These are phyloP conservation scores for Rubia yunnanensis DNA, from an alignment of 257 asterid species.

Conservation along the genomic window DNA sequence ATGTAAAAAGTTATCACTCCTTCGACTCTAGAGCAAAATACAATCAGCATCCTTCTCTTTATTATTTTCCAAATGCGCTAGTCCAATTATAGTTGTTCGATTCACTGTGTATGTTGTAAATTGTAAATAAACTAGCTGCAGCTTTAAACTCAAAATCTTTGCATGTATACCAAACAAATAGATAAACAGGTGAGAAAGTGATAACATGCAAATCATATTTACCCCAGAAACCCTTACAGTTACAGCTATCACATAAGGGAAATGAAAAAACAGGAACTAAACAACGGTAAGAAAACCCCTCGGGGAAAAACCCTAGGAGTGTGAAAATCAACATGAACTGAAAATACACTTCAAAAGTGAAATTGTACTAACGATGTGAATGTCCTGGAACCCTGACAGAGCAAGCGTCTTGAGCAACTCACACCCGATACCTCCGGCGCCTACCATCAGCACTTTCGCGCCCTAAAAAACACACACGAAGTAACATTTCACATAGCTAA, in stretches of 20 bases:
- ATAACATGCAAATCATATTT: not conserved
- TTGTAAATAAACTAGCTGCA: not conserved
- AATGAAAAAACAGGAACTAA: not conserved
- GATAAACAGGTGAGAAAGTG: not conserved
- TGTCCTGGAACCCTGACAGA: constrained; percentile 78
- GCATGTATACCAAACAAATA: not conserved
- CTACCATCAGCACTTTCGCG: constrained; percentile 93
- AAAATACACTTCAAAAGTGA: not conserved
- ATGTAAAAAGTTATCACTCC: not conserved
- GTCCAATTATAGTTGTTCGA: not conserved
- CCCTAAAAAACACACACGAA: constrained; percentile 30
- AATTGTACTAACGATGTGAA: constrained; percentile 66
- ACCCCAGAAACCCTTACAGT: not conserved
- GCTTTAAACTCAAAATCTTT: not conserved
- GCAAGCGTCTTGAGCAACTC: constrained; percentile 95
- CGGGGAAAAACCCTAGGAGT: constrained; percentile 11
- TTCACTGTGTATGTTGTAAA: not conserved
- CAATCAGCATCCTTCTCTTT: not conserved
- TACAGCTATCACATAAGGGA: too few relatives aligned
- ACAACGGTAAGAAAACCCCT: not conserved
- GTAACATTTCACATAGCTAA: not conserved
- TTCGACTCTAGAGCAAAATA: not conserved
- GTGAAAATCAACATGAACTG: not conserved
- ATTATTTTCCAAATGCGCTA: too few relatives aligned
- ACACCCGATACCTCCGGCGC: constrained; percentile 99